Percentiles rank a stretch among this genome's conserved stretches.
Evolutionary conservation across 805 yeast genomes (phyloP).

Genomic region (Lipomyces sp.): DNA sequence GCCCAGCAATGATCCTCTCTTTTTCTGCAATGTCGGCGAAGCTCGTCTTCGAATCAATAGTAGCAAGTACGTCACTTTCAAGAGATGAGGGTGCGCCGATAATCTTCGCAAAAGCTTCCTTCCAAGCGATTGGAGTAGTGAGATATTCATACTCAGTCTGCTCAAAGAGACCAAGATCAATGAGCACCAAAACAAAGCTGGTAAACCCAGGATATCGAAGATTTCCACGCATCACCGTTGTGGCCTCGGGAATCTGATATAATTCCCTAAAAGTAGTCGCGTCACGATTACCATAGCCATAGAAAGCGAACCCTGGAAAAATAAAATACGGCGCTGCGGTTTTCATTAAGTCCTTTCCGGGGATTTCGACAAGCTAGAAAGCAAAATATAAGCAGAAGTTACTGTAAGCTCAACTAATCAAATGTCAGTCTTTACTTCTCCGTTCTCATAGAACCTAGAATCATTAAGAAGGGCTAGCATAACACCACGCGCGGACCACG

Average conservation of each 20-base stretch:
- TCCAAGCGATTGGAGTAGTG: conserved; percentile 68
- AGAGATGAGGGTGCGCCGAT: conserved; percentile 68
- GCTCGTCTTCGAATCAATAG: conserved; percentile 71
- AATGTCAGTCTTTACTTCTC: no score
- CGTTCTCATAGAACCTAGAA: conserved; percentile 86
- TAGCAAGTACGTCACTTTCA: conserved; percentile 69
- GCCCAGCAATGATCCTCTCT: conserved; percentile 81
- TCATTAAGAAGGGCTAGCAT: conserved; percentile 90
- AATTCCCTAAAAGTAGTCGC: conserved; percentile 90
- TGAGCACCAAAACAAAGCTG: conserved; percentile 91
- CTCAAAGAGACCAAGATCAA: conserved; percentile 86
- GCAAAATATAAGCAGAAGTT: no score
- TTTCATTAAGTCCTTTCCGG: conserved; percentile 90
- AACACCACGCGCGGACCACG: conserved; percentile 99
- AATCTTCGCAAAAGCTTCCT: conserved; percentile 73
- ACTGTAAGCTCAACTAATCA: no score
- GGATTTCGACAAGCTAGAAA: conserved; percentile 64
- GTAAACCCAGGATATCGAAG: conserved; percentile 98
- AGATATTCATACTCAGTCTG: conserved; percentile 67
- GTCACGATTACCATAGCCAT: conserved; percentile 97
- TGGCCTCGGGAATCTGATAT: conserved; percentile 94
- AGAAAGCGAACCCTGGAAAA: conserved; percentile 93
- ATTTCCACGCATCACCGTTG: conserved; percentile 95
- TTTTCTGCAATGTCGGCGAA: conserved; percentile 76
- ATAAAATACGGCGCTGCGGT: conserved; percentile 92